Evolutionary conservation across 352 stramenopile genomes (phyloP).

Genomic region (Globisporangium spiculum): DNA sequence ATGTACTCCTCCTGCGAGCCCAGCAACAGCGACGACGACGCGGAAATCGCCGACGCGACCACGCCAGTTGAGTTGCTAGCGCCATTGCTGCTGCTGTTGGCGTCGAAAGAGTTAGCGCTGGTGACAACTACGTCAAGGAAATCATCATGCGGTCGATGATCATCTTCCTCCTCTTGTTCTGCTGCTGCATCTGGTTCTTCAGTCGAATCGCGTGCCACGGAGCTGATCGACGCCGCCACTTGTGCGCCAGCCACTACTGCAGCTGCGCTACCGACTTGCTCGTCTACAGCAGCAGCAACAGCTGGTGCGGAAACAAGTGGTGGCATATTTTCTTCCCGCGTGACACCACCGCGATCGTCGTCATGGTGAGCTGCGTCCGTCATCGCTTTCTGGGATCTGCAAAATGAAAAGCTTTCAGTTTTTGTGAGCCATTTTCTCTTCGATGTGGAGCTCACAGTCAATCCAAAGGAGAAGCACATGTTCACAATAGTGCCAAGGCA

Average conservation of each 20-base stretch:
- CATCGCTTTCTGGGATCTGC: not conserved
- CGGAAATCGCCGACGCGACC: conserved; percentile 37
- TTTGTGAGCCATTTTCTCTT: conserved; percentile 10
- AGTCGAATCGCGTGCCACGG: not conserved
- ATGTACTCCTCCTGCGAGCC: conserved; percentile 26
- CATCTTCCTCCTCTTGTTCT: conserved; percentile 13
- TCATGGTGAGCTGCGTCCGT: not conserved
- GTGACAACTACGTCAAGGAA: conserved; percentile 67
- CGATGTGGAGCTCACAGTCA: not conserved
- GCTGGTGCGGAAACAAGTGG: not conserved
- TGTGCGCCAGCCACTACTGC: not conserved
- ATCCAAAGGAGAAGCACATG: not conserved
- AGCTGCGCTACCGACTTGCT: not conserved
- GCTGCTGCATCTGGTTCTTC: not conserved
- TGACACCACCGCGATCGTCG: not conserved
- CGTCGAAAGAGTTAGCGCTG: conserved; percentile 40
- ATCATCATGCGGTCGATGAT: conserved; percentile 22
- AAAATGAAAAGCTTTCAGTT: not conserved
- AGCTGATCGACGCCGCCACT: not conserved
- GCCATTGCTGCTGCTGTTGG: not conserved
- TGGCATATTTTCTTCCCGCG: not conserved
- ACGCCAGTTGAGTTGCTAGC: conserved; percentile 27
- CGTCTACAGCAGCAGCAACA: conserved; percentile 4
- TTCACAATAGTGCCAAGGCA: not conserved
- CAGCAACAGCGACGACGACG: conserved; percentile 25